phyloP scores from a whole-genome alignment of 768 basidiomycete species.

The Mycena indigotica region DNA sequence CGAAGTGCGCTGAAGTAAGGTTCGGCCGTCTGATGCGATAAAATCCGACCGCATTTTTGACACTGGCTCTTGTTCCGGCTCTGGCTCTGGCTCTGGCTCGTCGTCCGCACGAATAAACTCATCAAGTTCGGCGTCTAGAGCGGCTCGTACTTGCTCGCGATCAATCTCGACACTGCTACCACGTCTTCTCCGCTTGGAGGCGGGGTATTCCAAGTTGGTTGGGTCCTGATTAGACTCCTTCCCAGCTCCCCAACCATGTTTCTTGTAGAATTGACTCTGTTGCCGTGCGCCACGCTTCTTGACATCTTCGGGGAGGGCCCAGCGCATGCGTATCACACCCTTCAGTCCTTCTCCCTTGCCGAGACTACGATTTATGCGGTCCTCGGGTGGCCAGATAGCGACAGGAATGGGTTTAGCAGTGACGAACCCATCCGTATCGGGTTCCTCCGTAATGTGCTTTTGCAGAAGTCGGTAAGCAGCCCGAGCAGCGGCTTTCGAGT shows the following conservation, averaged over 20 bases:
- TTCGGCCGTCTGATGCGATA: constrained; percentile 50
- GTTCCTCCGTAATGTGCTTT: constrained; percentile 53
- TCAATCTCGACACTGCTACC: constrained; percentile 40
- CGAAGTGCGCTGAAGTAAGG: constrained; percentile 61
- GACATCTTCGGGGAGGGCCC: constrained; percentile 71
- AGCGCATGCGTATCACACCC: constrained; percentile 71
- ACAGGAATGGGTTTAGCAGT: constrained; percentile 72
- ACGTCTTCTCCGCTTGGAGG: constrained; percentile 39
- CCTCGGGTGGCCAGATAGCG: constrained; percentile 77
- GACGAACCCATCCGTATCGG: constrained; percentile 58
- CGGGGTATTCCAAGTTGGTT: constrained; percentile 29
- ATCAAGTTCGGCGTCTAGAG: constrained; percentile 71
- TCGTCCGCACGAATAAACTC: constrained; percentile 59
- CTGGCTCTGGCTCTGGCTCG: constrained; percentile 28
- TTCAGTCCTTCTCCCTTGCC: constrained; percentile 71
- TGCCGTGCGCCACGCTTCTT: constrained; percentile 76
- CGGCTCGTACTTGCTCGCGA: constrained; percentile 38
- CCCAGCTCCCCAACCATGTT: constrained; percentile 67
- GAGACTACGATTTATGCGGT: constrained; percentile 71
- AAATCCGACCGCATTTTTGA: constrained; percentile 74
- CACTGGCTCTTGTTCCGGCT: constrained; percentile 40
- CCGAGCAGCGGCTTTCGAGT: constrained; percentile 54
- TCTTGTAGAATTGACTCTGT: constrained; percentile 78
- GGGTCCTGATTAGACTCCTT: constrained; percentile 50
- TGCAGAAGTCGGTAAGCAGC: constrained; percentile 52